Evolutionary conservation across 2,329 filamentous ascomycete genomes (phyloP), one percentile per base, ranked within the genome.

Genomic region (Beauveria sp.): DNA sequence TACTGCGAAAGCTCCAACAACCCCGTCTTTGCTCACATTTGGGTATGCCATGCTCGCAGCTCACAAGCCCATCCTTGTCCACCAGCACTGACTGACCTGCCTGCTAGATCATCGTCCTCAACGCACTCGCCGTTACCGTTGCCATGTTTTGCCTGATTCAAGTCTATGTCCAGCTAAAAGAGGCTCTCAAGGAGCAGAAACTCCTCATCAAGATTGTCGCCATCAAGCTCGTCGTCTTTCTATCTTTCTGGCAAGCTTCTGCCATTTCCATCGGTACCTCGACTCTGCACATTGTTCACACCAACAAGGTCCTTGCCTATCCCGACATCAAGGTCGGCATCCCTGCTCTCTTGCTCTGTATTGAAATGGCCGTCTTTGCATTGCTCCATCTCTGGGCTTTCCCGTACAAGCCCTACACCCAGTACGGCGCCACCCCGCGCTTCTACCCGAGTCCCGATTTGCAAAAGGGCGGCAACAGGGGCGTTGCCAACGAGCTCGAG

Each of bases 121-220:
- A 94, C 71, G 84, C 82, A 66, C 64, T 84, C 24, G 87, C 89
- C 2, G 90, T 96, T 44, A 84, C 87, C 0, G 83, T 96, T 62
- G 91, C 92, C 63, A 96, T 96, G 89, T 94, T 90, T 76, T 92
- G 89, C 71, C 75, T 96, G 48, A 86, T 96, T 64, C 91, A 96
- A 68, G 94, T 94, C 72, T 96, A 96, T 72, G 72, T 89, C 34
- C 90, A 96, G 72, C 79, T 94, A 51, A 86, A 84, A 64, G 75
- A 80, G 1, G 84, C 90, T 62, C 80, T 96, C 28, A 79, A 81
- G 8, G 81, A 87, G 59, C 84, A 96, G 70, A 80, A 77, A 20
- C 89, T 91, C 0, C 88, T 93, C 66, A 74, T 93, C 65, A 96
- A 96, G 73, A 86, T 96, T 28, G 70, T 91, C 22, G 89, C 90